These are phyloP conservation scores for Ichthyophthirius multifiliis DNA, from an alignment of 169 alveolate species.

Conservation along the genomic window DNA sequence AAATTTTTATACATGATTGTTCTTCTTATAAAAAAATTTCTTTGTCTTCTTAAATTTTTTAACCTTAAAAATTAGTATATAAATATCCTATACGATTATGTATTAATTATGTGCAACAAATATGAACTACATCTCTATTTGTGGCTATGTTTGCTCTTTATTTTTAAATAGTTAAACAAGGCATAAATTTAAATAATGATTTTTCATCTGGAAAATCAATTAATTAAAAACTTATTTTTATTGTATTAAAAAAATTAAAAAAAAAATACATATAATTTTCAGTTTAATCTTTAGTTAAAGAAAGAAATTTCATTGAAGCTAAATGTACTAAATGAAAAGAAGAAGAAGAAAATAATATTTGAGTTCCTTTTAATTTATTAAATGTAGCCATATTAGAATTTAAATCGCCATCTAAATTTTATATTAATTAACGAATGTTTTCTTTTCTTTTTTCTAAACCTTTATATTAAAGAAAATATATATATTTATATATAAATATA, in stretches of 20 bases:
- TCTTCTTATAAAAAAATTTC: not conserved
- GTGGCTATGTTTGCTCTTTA: slow-evolving; percentile 30
- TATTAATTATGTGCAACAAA: not conserved
- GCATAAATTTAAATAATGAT: slow-evolving; percentile 27
- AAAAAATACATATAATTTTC: slow-evolving; percentile 8
- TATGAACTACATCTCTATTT: slow-evolving; percentile 23
- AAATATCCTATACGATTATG: not conserved
- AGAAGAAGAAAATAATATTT: slow-evolving; percentile 24
- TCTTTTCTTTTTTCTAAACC: too few species aligned
- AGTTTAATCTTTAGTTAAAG: slow-evolving; percentile 20
- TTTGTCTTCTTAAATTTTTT: not conserved
- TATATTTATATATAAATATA: too few species aligned
- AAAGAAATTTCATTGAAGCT: slow-evolving; percentile 28
- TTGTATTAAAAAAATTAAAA: not conserved
- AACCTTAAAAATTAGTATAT: not conserved
- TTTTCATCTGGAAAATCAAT: slow-evolving; percentile 38
- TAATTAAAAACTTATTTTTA: slow-evolving; percentile 1
- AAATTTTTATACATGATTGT: not conserved
- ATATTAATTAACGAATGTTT: too few species aligned
- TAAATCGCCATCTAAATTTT: slow-evolving; percentile 20
- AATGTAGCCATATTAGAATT: slow-evolving; percentile 6
- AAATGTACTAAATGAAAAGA: slow-evolving; percentile 43
- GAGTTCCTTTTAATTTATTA: slow-evolving; percentile 38
- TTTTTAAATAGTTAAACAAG: slow-evolving; percentile 32
- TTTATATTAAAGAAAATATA: too few species aligned